These are phyloP conservation scores for Blastosporella zonata DNA, from an alignment of 1,284 basidiomycete genomes.

Conservation along the genomic window DNA sequence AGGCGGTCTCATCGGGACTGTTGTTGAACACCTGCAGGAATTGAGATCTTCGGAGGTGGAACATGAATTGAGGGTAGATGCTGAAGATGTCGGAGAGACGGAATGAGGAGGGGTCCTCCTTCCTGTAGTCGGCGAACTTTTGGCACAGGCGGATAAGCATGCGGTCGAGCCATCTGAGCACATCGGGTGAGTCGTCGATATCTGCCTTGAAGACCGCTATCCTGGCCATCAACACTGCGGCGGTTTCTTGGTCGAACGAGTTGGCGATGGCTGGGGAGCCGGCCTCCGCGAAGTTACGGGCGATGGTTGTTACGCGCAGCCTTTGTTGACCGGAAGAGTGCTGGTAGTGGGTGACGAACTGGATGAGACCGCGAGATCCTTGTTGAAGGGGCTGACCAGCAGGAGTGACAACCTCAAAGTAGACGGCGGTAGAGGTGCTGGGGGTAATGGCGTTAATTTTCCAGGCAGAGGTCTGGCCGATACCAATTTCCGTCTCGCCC, in stretches of 20 bases:
- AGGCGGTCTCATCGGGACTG: constrained; percentile 98
- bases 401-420: constrained; percentile 99
- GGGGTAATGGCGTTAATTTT: constrained; percentile 92
- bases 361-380: constrained; percentile 92
- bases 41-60: constrained; percentile 95
- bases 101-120: constrained; percentile 97
- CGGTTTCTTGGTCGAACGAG: constrained; percentile 97
- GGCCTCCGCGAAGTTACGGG: constrained; percentile 96
- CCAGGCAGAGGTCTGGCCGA: constrained; percentile 99
- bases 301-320: constrained; percentile 94
- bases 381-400: constrained; percentile 92
- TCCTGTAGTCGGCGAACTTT: constrained; percentile 99
- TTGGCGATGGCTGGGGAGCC: constrained; percentile 91
- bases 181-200: constrained; percentile 98
- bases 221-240: constrained; percentile 97
- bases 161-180: constrained; percentile 95
- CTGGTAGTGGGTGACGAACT: constrained; percentile 99
- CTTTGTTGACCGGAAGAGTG: constrained; percentile 94
- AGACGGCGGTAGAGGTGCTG: constrained; percentile 87
- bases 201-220: constrained; percentile 99
- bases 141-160: constrained; percentile 99
- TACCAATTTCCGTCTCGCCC: constrained; percentile 99
- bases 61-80: constrained; percentile 99
- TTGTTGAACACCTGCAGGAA: constrained; percentile 99
- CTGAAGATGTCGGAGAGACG: constrained; percentile 93